A percentile compares a stretch with the other conserved stretches of the same genome.
phyloP scores from a whole-genome alignment of 768 basidiomycete genomes.

The Crucibulum laeve region DNA sequence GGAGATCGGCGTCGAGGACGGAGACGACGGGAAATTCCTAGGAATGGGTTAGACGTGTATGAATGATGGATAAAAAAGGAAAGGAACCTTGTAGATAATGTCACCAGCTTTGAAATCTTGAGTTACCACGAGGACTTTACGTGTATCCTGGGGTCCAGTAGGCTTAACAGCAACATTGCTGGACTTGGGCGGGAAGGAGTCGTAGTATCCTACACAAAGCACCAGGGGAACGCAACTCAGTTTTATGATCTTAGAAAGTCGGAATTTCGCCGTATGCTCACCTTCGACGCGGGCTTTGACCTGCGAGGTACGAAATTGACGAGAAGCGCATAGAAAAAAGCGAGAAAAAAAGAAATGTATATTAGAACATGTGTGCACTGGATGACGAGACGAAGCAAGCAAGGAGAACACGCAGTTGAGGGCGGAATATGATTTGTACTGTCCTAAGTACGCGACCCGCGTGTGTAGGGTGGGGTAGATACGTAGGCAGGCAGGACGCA shows the following conservation, averaged over 20 bases:
- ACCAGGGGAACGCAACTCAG: conserved; percentile 7
- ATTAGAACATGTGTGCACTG: conserved; percentile 53
- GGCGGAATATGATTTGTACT: conserved; percentile 8
- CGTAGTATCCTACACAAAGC: conserved; percentile 61
- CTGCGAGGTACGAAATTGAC: no score
- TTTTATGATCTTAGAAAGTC: conserved; percentile 5
- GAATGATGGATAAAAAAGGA: conserved; percentile 4
- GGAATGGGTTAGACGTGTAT: conserved; percentile 4
- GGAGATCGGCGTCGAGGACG: conserved; percentile 68
- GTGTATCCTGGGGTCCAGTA: conserved; percentile 25
- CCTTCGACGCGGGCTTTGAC: conserved; percentile 69
- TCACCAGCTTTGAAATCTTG: conserved; percentile 71
- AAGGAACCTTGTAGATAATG: conserved; percentile 65
- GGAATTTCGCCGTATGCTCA: conserved; percentile 38
- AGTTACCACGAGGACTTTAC: conserved; percentile 55
- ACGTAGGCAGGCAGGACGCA: no score
- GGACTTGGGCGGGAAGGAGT: conserved; percentile 68
- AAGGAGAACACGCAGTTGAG: conserved; percentile 18
- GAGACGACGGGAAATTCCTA: conserved; percentile 76
- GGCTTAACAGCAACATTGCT: conserved; percentile 64
- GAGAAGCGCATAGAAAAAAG: conserved; percentile 14
- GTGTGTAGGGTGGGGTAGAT: no score
- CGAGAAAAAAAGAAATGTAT: conserved; percentile 39
- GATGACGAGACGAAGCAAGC: conserved; percentile 15
- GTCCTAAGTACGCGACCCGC: no score